Evolutionary conservation across 495 filamentous ascomycete species (phyloP).

Genomic region (Trichoderma erinaceum): DNA sequence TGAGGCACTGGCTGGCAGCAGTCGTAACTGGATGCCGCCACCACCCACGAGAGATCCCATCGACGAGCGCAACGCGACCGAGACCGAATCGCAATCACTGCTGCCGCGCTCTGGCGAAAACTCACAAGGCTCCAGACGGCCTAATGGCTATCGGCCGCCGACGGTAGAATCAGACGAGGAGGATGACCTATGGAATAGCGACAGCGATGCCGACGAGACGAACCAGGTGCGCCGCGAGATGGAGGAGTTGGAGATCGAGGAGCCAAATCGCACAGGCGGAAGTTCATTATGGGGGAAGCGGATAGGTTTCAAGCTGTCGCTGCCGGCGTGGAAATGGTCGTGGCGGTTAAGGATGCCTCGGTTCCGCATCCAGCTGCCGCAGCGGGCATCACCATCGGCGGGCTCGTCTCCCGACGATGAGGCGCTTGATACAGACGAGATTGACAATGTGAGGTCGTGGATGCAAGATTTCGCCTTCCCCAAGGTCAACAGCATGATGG

Average conservation of each 20-base stretch:
- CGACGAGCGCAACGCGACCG: slow-evolving; percentile 27
- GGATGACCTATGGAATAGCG: slow-evolving; percentile 34
- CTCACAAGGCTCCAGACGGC: slow-evolving; percentile 29
- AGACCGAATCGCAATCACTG: slow-evolving; percentile 53
- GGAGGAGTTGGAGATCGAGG: slow-evolving; percentile 83
- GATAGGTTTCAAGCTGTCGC: slow-evolving; percentile 38
- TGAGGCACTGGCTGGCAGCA: slow-evolving; percentile 59
- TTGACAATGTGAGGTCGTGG: slow-evolving; percentile 18
- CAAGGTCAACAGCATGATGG: slow-evolving; percentile 23
- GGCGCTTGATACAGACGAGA: background rate
- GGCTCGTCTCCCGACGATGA: slow-evolving; percentile 17
- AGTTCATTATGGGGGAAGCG: slow-evolving; percentile 45
- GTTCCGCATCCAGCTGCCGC: slow-evolving; percentile 35
- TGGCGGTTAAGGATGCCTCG: slow-evolving; percentile 40
- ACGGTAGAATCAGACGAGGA: slow-evolving; percentile 62
- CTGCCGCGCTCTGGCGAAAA: slow-evolving; percentile 37
- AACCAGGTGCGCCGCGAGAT: slow-evolving; percentile 70
- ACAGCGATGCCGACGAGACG: slow-evolving; percentile 37
- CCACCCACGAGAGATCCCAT: slow-evolving; percentile 20
- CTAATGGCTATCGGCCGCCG: slow-evolving; percentile 60
- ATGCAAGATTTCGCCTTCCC: slow-evolving; percentile 28
- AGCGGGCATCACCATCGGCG: slow-evolving; percentile 15
- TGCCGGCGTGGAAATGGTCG: slow-evolving; percentile 41
- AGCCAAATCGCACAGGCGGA: slow-evolving; percentile 44
- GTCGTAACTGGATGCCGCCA: slow-evolving; percentile 24